phyloP scores from a whole-genome alignment of 1,284 basidiomycete genomes.

The Boletus semigastroideus region DNA sequence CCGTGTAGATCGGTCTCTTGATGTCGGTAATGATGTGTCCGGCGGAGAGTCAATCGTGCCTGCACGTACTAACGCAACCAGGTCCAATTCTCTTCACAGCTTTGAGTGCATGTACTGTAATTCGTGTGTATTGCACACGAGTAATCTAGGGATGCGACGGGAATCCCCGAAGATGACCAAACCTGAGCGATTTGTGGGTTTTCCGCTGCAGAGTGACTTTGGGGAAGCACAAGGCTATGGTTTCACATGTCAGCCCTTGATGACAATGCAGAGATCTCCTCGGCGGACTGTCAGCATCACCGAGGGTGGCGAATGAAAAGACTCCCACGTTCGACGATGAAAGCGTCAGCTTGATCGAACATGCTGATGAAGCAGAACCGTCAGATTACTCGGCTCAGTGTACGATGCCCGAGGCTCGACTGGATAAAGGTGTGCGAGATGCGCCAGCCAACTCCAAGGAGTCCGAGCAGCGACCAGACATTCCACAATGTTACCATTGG shows the following conservation, averaged over 20 bases:
- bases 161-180: too few species aligned
- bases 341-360: not conserved
- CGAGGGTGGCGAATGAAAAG: not conserved
- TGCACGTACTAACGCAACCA: too few species aligned
- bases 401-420: not conserved
- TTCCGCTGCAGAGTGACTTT: too few species aligned
- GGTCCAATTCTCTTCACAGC: too few species aligned
- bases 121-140: too few species aligned
- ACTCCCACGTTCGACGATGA: not conserved
- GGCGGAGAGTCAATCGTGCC: too few species aligned
- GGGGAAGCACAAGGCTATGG: not conserved
- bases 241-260: slow-evolving; percentile 14
- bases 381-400: not conserved
- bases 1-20: too few species aligned
- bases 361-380: slow-evolving; percentile 4
- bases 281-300: not conserved
- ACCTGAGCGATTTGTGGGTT: too few species aligned
- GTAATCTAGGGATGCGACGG: too few species aligned
- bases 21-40: too few species aligned
- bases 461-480: not conserved
- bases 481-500: slow-evolving; percentile 20
- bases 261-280: not conserved
- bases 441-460: too few species aligned
- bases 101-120: too few species aligned
- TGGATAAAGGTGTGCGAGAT: slow-evolving; percentile 1